phyloP scores from a whole-genome alignment of 352 stramenopile genomes.

The Salisapilia sapeloensis region DNA sequence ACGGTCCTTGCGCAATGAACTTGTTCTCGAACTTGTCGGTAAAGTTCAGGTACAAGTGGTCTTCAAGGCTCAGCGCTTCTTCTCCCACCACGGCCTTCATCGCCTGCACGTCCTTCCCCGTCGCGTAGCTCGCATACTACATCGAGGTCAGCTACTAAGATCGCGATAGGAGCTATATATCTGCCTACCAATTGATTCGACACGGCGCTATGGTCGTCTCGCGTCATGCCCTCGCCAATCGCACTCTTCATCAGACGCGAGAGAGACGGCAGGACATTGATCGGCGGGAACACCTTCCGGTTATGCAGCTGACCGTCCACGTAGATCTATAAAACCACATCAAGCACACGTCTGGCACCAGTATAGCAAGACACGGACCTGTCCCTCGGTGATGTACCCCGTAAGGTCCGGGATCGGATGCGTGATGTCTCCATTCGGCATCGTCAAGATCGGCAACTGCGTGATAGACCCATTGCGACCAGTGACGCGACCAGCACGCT shows the following conservation, averaged over 20 bases:
- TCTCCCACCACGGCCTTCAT: constrained; percentile 99
- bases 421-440: constrained; percentile 99
- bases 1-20: constrained; percentile 94
- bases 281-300: constrained; percentile 98
- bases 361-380: constrained; percentile 33
- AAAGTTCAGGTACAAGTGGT: constrained; percentile 99
- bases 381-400: constrained; percentile 99
- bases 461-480: constrained; percentile 98
- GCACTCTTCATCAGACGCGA: constrained; percentile 99
- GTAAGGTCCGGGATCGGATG: constrained; percentile 99
- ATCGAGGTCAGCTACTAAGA: not conserved
- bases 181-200: constrained; percentile 96
- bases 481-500: constrained; percentile 93
- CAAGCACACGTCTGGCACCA: constrained; percentile 1
- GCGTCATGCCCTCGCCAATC: constrained; percentile 98
- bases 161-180: not conserved
- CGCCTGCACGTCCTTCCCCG: constrained; percentile 96
- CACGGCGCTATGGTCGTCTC: constrained; percentile 95
- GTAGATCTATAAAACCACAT: constrained; percentile 78
- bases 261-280: constrained; percentile 98
- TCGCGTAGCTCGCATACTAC: constrained; percentile 75
- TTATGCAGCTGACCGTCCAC: constrained; percentile 96
- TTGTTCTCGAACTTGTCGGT: constrained; percentile 98
- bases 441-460: constrained; percentile 98
- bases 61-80: constrained; percentile 97